Percentiles rank a stretch among this genome's conserved stretches.
These are phyloP conservation scores for Aschersonia sp. DNA, from an alignment of 2,329 filamentous ascomycete species.

Conservation along the genomic window DNA sequence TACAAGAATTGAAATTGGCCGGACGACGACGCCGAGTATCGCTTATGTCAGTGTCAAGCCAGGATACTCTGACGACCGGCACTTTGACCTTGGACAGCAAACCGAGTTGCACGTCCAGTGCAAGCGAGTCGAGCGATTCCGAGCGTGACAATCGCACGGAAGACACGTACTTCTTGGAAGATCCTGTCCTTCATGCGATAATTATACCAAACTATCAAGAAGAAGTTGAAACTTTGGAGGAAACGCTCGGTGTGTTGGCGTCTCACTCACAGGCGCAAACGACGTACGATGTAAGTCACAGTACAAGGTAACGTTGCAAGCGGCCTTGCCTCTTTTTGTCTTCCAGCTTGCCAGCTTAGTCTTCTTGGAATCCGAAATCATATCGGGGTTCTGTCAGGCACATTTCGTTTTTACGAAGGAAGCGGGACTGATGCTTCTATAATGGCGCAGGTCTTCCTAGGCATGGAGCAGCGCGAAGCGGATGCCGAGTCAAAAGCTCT, in stretches of 20 bases:
- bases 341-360: no score
- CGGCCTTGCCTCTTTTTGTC: no score
- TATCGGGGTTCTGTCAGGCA: no score
- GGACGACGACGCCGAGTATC: constrained; percentile 34
- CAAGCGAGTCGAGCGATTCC: constrained; percentile 36
- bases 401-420: no score
- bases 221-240: constrained; percentile 51
- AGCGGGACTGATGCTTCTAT: no score
- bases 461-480: constrained; percentile 56
- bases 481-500: constrained; percentile 47
- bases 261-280: constrained; percentile 48
- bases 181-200: constrained; percentile 46
- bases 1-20: constrained; percentile 30
- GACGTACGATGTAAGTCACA: constrained; percentile 52
- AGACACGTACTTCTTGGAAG: constrained; percentile 23
- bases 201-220: constrained; percentile 65
- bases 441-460: constrained; percentile 46
- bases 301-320: not conserved
- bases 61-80: constrained; percentile 37
- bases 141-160: constrained; percentile 33
- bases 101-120: constrained; percentile 26
- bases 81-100: constrained; percentile 30
- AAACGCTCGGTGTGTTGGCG: constrained; percentile 55
- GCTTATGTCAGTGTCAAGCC: constrained; percentile 39
- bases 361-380: no score